Evolutionary conservation across 805 yeast genomes (phyloP), one percentile per base, ranked within the genome.

Genomic region (Teunomyces atbi): DNA sequence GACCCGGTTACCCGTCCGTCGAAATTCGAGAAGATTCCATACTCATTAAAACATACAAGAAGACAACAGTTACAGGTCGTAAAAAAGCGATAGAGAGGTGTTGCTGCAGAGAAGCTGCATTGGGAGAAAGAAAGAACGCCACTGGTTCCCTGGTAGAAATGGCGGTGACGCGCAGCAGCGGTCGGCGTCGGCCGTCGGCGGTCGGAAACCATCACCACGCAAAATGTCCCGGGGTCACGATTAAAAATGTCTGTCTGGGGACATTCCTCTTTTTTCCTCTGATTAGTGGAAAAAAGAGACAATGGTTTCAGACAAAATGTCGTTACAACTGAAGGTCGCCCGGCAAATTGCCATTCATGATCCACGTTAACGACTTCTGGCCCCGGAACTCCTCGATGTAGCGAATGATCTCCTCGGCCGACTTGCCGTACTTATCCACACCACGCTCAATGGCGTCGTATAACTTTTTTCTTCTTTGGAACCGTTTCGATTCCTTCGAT

Each of bases 261-360:
- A 19, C 20, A 5, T 11, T 28, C 6, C 12, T 19, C 8, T 16
- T 39, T 46, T 19, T 15, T 29, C 39, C 35, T 18, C 33, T 32
- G 16, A 37, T 38, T 29, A n/a, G 18, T 21, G 12, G 26, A 11
- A 10, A n/a, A 7, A 18, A 6, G 21, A 35, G 23, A 15, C 13
- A 26, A 52, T 39, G 49, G 52, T 32, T 43, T 39, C 27, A 38
- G 32, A n/a, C 29, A 15, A 13, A 15, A 16, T 26, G 37, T 41
- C n/a, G 45, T 19, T 34, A 36, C 27, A 36, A 36, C 16, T 36
- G 39, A 12, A 68, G 52, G 47, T 69, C 74, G 5, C 51, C 47
- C 3, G 77, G 77, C 8, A 72, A 57, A 46, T 72, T 68, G 6
- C 77, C 77, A 51, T 72, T 72, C 77, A 72, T 72, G 5, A 72